These are phyloP conservation scores for Aspergillus brasiliensis DNA, from an alignment of 2,329 filamentous ascomycete species.

Conservation along the genomic window DNA sequence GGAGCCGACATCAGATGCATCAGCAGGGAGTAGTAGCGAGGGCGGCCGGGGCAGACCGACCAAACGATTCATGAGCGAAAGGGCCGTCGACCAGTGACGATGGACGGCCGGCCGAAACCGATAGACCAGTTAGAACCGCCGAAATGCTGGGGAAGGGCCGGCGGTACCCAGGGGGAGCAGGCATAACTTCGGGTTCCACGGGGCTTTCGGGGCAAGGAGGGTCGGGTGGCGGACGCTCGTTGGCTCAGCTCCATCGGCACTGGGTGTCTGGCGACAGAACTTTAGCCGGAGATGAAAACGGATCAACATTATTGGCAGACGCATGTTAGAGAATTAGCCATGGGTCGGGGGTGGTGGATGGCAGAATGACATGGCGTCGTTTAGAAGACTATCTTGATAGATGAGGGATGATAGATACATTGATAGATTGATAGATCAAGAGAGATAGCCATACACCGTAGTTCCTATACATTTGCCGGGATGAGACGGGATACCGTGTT, in stretches of 20 bases:
- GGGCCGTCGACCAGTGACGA: background rate
- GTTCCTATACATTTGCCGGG: too few species aligned
- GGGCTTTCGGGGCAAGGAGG: constrained; percentile 6
- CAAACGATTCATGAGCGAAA: background rate
- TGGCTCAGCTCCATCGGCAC: constrained; percentile 11
- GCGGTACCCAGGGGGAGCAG: constrained; percentile 6
- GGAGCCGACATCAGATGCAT: constrained; percentile 7
- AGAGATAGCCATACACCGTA: too few species aligned
- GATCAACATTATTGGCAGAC: constrained; percentile 12
- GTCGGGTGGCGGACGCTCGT: constrained; percentile 9
- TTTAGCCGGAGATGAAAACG: constrained; percentile 9
- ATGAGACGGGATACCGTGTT: too few species aligned
- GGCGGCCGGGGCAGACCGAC: background rate
- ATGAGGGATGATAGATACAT: too few species aligned
- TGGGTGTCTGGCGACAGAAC: constrained; percentile 4
- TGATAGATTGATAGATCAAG: too few species aligned
- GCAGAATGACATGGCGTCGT: background rate
- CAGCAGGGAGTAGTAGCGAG: background rate
- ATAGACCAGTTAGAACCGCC: constrained; percentile 15
- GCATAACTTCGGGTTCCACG: constrained; percentile 19
- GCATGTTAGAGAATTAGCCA: background rate
- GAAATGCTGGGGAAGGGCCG: constrained; percentile 14
- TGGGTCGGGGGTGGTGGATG: background rate
- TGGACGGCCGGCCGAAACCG: constrained; percentile 26
- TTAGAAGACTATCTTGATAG: background rate